These are phyloP conservation scores for Carex littledalei DNA, from an alignment of 176 grass and related monocot genomes.

Conservation along the genomic window DNA sequence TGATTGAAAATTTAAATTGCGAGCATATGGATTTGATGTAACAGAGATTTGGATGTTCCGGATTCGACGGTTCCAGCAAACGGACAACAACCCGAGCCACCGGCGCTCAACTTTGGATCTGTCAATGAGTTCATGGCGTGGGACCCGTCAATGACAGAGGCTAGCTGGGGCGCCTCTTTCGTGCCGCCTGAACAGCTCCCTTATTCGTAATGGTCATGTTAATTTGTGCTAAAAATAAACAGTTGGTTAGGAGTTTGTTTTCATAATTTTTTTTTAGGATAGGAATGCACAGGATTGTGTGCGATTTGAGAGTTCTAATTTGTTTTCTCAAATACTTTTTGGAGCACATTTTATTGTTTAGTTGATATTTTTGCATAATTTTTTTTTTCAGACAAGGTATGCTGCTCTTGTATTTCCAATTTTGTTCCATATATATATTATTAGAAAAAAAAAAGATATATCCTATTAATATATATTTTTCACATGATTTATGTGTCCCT, in stretches of 20 bases:
- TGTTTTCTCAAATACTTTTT: not conserved
- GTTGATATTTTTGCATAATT: not conserved
- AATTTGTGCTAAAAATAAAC: not conserved
- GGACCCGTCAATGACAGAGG: not conserved
- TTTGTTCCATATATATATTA: not conserved
- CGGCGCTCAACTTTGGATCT: not conserved
- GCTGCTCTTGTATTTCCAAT: not conserved
- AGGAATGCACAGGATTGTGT: conserved; percentile 1
- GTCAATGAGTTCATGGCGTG: conserved; percentile 15
- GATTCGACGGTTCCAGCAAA: not conserved
- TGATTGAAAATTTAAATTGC: not conserved
- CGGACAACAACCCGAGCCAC: not conserved
- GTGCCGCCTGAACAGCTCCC: not conserved
- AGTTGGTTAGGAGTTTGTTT: not conserved
- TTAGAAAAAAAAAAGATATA: not conserved
- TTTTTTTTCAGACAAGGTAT: not conserved
- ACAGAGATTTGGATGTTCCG: conserved; percentile 11
- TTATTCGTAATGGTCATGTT: not conserved
- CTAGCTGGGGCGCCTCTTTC: not conserved
- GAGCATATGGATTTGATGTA: not conserved
- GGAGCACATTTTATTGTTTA: not conserved
- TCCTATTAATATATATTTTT: not conserved
- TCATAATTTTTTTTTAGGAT: not conserved
- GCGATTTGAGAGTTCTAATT: not conserved
- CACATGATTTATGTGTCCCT: not conserved